Evolutionary conservation across 2,329 filamentous ascomycete genomes (phyloP), one percentile per base, ranked within the genome.

Genomic region (Xylaria sp.): DNA sequence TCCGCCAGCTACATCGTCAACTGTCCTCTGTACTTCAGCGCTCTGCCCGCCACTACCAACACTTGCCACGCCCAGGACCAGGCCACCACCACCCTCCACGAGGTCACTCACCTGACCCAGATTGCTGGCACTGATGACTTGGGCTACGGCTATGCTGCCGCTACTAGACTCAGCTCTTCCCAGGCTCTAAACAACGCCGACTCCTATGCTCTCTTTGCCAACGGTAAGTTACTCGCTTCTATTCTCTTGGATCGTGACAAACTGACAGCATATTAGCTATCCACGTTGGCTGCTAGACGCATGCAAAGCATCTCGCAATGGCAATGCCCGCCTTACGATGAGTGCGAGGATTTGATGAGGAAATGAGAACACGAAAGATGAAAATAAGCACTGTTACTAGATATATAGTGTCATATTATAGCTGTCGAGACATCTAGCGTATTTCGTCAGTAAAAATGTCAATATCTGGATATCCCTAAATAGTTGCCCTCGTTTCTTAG

Each of bases 121-220:
- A 76, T 75, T 63, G 85, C 84, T 58, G 85, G 86, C 8, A 89
- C 87, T 1, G 73, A 81, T 1, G 88, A 90, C 70, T 77, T 82
- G 54, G 83, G 78, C 27, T 90, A 88, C 68, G 72, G 78, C 3
- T 80, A 85, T 58, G 78, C 76, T 41, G 86, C 85, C 48, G 83
- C 86, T 62, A 67, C 73, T 13, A 70, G 74, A 5, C 72, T 90
- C 64, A 78, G 74, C 5, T 78, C 78, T 0, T 67, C 73, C 3
- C 74, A 84, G 69, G 86, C 87, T 51, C 70, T 90, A 8, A 78
- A 81, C 68, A 88, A 90, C 64, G 88, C 88, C n/a, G 88, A 90
- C 71, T 84, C 82, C 0, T 89, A 79, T 53, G 70, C 75, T 5
- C 67, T 79, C 15, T 79, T 76, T 67, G 80, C 83, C 19, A 83